Evolutionary conservation across 768 basidiomycete species (phyloP).

Genomic region (Leccinellum rugosiceps): DNA sequence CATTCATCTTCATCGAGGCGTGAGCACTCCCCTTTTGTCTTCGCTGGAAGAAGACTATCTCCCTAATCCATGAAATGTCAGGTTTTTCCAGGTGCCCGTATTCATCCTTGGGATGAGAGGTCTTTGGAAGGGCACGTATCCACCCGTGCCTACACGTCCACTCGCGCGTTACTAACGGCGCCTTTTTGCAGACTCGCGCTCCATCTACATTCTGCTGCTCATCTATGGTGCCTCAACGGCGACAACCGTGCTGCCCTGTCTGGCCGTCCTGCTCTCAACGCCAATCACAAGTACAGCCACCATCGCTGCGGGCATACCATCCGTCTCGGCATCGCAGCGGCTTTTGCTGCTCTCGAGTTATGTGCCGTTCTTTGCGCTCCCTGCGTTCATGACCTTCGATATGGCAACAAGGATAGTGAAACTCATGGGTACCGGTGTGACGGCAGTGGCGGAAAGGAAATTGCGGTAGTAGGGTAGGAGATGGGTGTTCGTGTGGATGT

Average conservation of each 20-base stretch:
- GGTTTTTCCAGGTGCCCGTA: conserved; percentile 71
- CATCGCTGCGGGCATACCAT: conserved; percentile 28
- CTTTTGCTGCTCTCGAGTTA: conserved; percentile 63
- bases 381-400: conserved; percentile 69
- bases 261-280: conserved; percentile 55
- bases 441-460: conserved; percentile 13
- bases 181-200: conserved; percentile 40
- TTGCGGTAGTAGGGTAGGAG: conserved; percentile 4
- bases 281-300: conserved; percentile 40
- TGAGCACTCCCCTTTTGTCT: conserved; percentile 29
- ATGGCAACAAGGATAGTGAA: conserved; percentile 48
- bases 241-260: conserved; percentile 74
- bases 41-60: neutral
- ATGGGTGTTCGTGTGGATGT: neutral
- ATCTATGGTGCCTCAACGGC: conserved; percentile 75
- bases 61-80: neutral
- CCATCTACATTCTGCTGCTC: conserved; percentile 61
- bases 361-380: conserved; percentile 71
- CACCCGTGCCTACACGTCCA: neutral
- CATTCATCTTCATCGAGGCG: conserved; percentile 61
- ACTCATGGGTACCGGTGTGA: conserved; percentile 30
- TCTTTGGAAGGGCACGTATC: conserved; percentile 49
- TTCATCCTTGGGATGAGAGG: conserved; percentile 67
- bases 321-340: conserved; percentile 51
- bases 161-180: neutral